Base-by-base conservation (phyloP, 768 basidiomycete species). In the Chiua virens region DNA sequence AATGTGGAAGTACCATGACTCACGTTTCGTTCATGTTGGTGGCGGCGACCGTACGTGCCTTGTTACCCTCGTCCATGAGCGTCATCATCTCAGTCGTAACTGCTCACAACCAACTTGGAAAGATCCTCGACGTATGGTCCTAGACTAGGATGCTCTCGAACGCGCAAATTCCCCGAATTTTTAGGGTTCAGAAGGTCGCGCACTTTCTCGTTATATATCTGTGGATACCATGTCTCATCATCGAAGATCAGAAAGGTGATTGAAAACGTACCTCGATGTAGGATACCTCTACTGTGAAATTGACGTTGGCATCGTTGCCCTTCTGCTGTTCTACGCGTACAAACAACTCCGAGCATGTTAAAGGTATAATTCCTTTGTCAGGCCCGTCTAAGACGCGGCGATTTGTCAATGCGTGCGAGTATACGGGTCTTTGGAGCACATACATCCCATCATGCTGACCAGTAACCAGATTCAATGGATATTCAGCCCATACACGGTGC, bases 11-110 rank as follows among this genome's bases (percentile, higher is more conserved):
- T n/a, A 45, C 38, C 17, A 37, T n/a, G n/a, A 73, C 85, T 61
- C 67, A 91, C 81, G 94, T 97, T 73, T 98, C 97, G 73, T 99
- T 99, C 97, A 99, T 99, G 72, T 97, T 94, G 20, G 97, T 99
- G 22, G 97, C 95, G 20, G 97, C 97, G 21, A 99, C 96, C 14
- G 97, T 98, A 44, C 97, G 79, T 45, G 97, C 95, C 75, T 98
- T 98, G 71, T 98, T 99, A 35, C 96, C 96, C 70, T 99, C 96
- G 74, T 99, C 96, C 96, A 98, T 98, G 66, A 99, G 86, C 6
- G 87, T 92, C 89, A 97, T 96, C 89, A 99, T 97, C 68, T 97
- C 96, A 27, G n/a, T 89, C 83, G 66, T 95, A 98, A 68, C 79
- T 88, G 65, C 81, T 86, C 40, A 98, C 97, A 25, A 87, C 87